A percentile compares a stretch with the other conserved stretches of the same genome.
Conservation (phyloP, 2,329 filamentous ascomycete genomes). For the Alternaria sp. region DNA sequence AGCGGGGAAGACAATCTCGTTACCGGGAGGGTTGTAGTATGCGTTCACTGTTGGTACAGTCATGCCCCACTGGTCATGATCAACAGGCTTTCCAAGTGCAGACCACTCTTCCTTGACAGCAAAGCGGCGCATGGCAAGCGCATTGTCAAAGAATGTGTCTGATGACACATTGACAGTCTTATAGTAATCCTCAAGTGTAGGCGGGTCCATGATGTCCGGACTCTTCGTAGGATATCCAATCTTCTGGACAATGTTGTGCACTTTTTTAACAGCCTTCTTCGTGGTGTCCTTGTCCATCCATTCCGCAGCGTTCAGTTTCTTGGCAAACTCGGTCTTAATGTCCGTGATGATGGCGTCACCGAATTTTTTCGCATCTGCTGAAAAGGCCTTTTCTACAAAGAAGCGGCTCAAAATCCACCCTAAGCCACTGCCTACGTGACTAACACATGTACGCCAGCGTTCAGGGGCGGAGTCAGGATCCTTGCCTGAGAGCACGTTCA, state of each 20-base stretch:
- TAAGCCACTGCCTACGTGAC: constrained; percentile 64
- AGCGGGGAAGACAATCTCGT: constrained; percentile 74
- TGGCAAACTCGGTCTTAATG: constrained; percentile 72
- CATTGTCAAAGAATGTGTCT: constrained; percentile 66
- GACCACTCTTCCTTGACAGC: constrained; percentile 63
- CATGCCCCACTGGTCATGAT: constrained; percentile 69
- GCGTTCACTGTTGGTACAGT: constrained; percentile 68
- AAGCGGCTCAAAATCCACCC: constrained; percentile 76
- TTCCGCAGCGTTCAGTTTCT: constrained; percentile 64
- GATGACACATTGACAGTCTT: constrained; percentile 60
- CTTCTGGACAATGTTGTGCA: constrained; percentile 72
- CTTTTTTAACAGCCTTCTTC: constrained; percentile 68
- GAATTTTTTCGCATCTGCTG: constrained; percentile 70
- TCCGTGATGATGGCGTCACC: constrained; percentile 75
- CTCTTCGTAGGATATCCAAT: constrained; percentile 71
- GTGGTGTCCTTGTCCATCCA: constrained; percentile 73
- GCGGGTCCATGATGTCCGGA: constrained; percentile 68
- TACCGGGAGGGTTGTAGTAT: constrained; percentile 70
- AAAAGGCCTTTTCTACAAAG: constrained; percentile 74
- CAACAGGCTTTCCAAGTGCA: constrained; percentile 66
- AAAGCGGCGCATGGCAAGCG: constrained; percentile 61
- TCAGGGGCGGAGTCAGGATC: constrained; percentile 69
- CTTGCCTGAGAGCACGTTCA: constrained; percentile 68
- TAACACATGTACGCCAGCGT: constrained; percentile 72
- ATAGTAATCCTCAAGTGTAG: constrained; percentile 66